Evolutionary conservation across 495 filamentous ascomycete species (phyloP), one percentile per base, ranked within the genome.

Genomic region (Choiromyces venosus): DNA sequence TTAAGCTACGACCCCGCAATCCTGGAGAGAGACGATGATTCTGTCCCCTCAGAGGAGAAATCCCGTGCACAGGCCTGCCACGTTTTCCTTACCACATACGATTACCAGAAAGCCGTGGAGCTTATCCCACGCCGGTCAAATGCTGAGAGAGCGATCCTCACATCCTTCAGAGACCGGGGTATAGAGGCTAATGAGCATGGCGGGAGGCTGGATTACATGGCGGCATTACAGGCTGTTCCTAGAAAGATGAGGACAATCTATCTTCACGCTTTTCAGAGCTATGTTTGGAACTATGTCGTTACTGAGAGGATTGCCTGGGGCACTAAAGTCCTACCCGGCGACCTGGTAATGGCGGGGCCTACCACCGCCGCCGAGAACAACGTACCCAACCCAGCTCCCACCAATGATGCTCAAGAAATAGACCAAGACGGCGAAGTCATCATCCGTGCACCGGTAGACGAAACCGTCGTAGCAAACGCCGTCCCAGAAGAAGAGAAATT

Each of bases 231-330:
- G 80, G 85, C 85, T 38, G 92, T 98, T 71, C 89, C 88, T 10
- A 87, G 93, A 2, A 90, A 91, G 46, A 85, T 97, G 82, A 88
- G 92, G 21, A 86, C 92, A 44, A 97, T 98, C 92, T 99, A 99
- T 76, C 89, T 96, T 18, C 95, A 99, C 77, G 95, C 96, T 37
- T 97, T 96, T 83, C 95, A 99, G 81, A 94, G 91, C 7, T 86
- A 93, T 14, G 90, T 99, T 12, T 99, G 94, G 94, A 99, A 99
- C 83, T 84, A 86, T 71, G 92, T 89, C 36, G 93, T 87, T 19
- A 89, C 90, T 70, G 89, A 89, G 76, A 91, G 95, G 89, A 91
- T 88, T 87, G 56, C 84, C 85, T 29, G 92, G 89, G 80, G 93
- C 90, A 65, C 84, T 42, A 84, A 85, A 70, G 91, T 97, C 12